Evolutionary conservation across 2,329 filamentous ascomycete species (phyloP).

Genomic region (Calonectria multiphialidica): DNA sequence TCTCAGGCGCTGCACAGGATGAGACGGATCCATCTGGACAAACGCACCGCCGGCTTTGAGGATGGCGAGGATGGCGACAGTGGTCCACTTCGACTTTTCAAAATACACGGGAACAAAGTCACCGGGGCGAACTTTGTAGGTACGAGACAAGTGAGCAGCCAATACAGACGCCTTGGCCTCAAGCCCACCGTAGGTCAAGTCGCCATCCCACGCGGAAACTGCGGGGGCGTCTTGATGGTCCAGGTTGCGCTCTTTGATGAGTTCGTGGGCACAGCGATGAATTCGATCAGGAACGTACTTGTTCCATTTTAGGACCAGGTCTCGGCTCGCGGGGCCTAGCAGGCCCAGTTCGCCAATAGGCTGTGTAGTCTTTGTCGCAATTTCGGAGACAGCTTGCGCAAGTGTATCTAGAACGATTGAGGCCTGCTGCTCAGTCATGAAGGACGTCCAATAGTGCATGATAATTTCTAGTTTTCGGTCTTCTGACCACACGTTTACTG

Average conservation of each 20-base stretch:
- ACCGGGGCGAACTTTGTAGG: background rate
- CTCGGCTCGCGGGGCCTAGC: constrained; percentile 27
- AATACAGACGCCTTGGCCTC: background rate
- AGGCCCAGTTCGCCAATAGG: constrained; percentile 34
- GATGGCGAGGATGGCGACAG: background rate
- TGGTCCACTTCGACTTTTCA: background rate
- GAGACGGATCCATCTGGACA: background rate
- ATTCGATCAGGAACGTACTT: constrained; percentile 14
- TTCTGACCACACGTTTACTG: constrained; percentile 38
- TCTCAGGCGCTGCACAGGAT: background rate
- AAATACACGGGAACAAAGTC: background rate
- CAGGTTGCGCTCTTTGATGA: constrained; percentile 51
- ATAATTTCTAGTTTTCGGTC: constrained; percentile 38
- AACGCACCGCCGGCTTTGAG: background rate
- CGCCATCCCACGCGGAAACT: constrained; percentile 60
- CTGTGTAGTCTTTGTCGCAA: background rate
- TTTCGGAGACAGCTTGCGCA: constrained; percentile 29
- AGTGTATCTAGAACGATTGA: constrained; percentile 34
- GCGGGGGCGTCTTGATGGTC: constrained; percentile 45
- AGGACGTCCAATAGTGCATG: constrained; percentile 40
- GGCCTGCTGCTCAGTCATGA: constrained; percentile 33
- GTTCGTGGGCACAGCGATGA: constrained; percentile 53
- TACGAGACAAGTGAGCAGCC: background rate
- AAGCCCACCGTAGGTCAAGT: constrained; percentile 51
- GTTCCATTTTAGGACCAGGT: constrained; percentile 41